Base-by-base conservation (phyloP, 345 rosid species). In the Salix dunnii region DNA sequence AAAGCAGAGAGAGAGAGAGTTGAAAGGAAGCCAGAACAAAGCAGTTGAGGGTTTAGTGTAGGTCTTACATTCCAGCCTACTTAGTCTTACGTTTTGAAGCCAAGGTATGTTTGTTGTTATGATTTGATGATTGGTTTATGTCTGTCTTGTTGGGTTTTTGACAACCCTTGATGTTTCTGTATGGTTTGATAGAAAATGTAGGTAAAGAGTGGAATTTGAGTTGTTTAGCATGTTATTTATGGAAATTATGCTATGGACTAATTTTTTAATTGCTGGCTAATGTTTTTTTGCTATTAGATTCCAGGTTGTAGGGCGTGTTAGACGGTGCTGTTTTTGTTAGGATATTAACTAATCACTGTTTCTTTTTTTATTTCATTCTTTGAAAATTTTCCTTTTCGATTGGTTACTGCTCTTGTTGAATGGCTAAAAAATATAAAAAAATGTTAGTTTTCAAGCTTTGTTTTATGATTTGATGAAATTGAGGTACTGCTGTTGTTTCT, bases 301-400 rank as follows among this genome's bases (percentile, higher is more conserved):
- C 55, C 21, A 66, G 49, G 76, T 3, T 14, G 20, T 36, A 53
- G 68, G 70, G 33, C 30, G 70, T 40, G 70, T 36, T 79, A 38
- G 78, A 70, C 38, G 71, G 64, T 65, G 23, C 43, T 64, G 82
- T 81, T 82, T 85, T 82, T 84, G 82, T 82, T 74, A 61, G 74
- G 80, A 77, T 16, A 80, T 80, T 43, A 68, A 79, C 79, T 28
- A 72, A 66, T 89, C 81, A 79, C 85, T 74, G 85, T 82, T 77
- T 82, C 35, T 23, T 9, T 20, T 67, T 21, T 27, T 62, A 7
- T 62, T 64, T 74, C 33, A 43, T 33, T 76, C 64, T 63, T 71
- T 42, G 80, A 70, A 36, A 35, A 17, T 49, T 46, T 74, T 76
- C 43, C 58, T 80, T 72, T 73, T 35, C 70, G 27, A 70, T 48